Evolutionary conservation across 306 rosid species (phyloP), one percentile per base, ranked within the genome.

Genomic region (Adenanthera pavonina): DNA sequence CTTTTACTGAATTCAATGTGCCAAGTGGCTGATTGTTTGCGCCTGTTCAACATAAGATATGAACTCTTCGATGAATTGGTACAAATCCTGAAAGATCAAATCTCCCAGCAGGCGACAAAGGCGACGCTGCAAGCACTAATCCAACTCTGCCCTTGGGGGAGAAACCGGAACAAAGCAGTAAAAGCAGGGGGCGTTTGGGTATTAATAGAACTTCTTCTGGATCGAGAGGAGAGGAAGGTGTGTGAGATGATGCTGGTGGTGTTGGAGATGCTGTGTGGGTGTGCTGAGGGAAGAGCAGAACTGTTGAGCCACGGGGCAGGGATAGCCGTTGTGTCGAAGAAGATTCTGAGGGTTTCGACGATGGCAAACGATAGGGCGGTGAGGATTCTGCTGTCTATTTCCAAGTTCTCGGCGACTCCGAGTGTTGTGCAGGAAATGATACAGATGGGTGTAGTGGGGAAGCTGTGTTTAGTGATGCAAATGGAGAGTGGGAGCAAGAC

Each of bases 281-380:
- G 92, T 16, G 97, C 98, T 0, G 97, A 95, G 35, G 98, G 97
- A 2, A 82, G 98, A 0, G 97, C 92, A 5, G 92, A 89, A 74
- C 56, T 95, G 19, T 15, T 95, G 70, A 57, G 53, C 2, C 98
- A 95, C 25, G 92, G 86, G 0, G 97, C 95, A 0, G 97, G 98
- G 9, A 4, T 95, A 5, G 95, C 95, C 0, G 76, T 91, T 7
- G 92, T 95, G 20, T 85, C 95, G 0, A 95, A 92, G 89, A 91
- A 90, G 90, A 90, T 92, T 64, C 71, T 95, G 38, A 89, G 98
- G 79, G 89, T 95, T 11, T 95, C 98, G 0, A 86, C 87, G 6
- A 35, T 84, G 84, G 97, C 87, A 0, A 92, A 83, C 47, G 97
- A 92, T 72, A 88, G 88, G 81, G 97, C 98, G 0, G 91, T 88